Evolutionary conservation across 805 yeast genomes (phyloP).

Genomic region (Groenewaldozyma tartarivorans): DNA sequence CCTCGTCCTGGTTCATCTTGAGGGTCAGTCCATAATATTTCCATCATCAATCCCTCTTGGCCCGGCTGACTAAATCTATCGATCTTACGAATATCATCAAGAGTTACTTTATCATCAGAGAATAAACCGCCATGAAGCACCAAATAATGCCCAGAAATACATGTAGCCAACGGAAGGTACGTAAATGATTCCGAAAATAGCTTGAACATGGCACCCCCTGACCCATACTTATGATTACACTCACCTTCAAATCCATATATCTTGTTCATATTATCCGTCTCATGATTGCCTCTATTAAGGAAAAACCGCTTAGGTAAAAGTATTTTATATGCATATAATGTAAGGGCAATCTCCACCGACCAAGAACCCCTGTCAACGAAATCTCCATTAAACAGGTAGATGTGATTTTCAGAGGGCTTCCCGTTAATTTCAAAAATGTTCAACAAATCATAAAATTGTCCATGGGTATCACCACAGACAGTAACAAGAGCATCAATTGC

Average conservation of each 20-base stretch:
- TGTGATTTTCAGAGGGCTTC: conserved; percentile 52
- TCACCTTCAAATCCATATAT: conserved; percentile 96
- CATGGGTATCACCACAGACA: conserved; percentile 96
- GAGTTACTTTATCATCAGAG: conserved; percentile 59
- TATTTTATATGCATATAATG: conserved; percentile 67
- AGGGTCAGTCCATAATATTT: conserved; percentile 95
- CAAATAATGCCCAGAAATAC: conserved; percentile 67
- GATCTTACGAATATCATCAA: conserved; percentile 64
- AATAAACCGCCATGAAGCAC: conserved; percentile 96
- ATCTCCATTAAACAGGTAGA: conserved; percentile 89
- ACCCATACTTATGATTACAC: conserved; percentile 71
- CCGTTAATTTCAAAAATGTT: conserved; percentile 74
- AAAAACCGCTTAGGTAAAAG: conserved; percentile 60
- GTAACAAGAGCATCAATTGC: conserved; percentile 41
- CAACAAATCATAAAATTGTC: conserved; percentile 85
- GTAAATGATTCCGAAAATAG: conserved; percentile 83
- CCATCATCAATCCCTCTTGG: conserved; percentile 89
- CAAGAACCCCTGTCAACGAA: conserved; percentile 97
- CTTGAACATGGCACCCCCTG: conserved; percentile 60
- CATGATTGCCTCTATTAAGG: conserved; percentile 93
- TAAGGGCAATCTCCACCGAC: conserved; percentile 92
- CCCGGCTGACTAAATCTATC: conserved; percentile 82
- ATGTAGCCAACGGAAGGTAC: conserved; percentile 74
- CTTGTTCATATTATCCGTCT: conserved; percentile 92
- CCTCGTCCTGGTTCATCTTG: conserved; percentile 69